These are phyloP conservation scores for Pichia kluyveri DNA, from an alignment of 805 yeast species.

Conservation along the genomic window DNA sequence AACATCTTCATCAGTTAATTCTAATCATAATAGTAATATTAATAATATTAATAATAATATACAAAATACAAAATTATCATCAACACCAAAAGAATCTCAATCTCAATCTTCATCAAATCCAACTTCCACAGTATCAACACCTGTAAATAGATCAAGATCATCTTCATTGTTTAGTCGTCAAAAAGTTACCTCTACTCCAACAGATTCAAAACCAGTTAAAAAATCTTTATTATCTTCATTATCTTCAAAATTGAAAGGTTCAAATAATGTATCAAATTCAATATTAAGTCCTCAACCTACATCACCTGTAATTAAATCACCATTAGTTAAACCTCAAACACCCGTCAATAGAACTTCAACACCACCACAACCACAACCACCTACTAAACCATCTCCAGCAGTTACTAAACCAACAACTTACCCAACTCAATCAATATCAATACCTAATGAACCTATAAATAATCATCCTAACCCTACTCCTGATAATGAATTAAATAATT, in stretches of 20 bases:
- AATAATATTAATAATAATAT: too few species aligned
- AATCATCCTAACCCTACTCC: too few species aligned
- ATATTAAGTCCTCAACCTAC: not conserved
- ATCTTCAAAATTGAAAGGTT: conserved; percentile 25
- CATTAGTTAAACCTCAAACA: too few species aligned
- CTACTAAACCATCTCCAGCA: not conserved
- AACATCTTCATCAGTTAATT: not conserved
- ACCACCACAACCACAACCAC: not conserved
- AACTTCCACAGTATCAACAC: not conserved
- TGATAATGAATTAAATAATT: conserved; percentile 16
- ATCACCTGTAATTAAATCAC: not conserved
- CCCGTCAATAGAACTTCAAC: not conserved
- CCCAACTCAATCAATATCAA: not conserved
- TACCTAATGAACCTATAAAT: not conserved
- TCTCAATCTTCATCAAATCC: not conserved
- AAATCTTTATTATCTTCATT: conserved; percentile 26
- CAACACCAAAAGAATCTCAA: not conserved
- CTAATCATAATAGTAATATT: too few species aligned
- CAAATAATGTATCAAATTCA: conserved; percentile 5
- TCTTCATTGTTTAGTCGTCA: conserved; percentile 7
- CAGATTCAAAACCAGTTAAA: conserved; percentile 8
- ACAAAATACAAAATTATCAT: not conserved
- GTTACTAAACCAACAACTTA: not conserved
- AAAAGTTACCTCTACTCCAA: conserved; percentile 4
- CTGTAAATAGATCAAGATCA: conserved; percentile 1